Percentiles rank a stretch among this genome's conserved stretches.
These are phyloP conservation scores for Blastocystis sp. DNA, from an alignment of 352 stramenopile genomes.

Conservation along the genomic window DNA sequence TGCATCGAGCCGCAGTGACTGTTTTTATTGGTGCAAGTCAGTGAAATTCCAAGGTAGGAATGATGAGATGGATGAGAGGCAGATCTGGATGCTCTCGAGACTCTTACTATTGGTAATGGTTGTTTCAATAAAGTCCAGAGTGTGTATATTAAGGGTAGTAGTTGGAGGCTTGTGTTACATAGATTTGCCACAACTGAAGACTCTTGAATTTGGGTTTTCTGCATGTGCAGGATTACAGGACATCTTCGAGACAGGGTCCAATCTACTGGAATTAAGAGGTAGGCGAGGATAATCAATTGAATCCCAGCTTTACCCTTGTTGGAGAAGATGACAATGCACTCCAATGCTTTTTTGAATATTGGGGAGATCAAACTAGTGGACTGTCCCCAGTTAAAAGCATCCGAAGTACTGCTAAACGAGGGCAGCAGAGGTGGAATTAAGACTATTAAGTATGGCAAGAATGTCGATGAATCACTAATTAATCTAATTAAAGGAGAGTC, in stretches of 20 bases:
- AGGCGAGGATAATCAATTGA: not conserved
- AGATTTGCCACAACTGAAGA: slow-evolving; percentile 32
- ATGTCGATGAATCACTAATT: not conserved
- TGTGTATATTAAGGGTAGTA: not conserved
- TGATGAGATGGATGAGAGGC: not conserved
- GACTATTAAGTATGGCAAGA: not conserved
- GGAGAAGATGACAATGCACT: not conserved
- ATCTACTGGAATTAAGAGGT: not conserved
- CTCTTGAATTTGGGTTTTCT: not conserved
- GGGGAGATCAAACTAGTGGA: not conserved
- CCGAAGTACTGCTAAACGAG: not conserved
- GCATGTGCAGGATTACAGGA: not conserved
- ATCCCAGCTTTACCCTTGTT: not conserved
- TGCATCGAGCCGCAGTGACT: not conserved
- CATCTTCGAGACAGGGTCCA: not conserved
- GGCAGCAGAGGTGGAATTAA: not conserved
- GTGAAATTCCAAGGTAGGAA: not conserved
- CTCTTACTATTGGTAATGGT: not conserved
- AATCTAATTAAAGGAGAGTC: not conserved
- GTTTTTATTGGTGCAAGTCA: not conserved
- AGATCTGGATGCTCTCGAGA: not conserved
- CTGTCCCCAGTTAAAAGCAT: not conserved
- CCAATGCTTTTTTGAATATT: not conserved
- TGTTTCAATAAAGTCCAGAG: slow-evolving; percentile 2
- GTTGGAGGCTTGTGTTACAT: not conserved